Conservation (phyloP, 257 asterid genomes). For the Solanum appendiculatum region DNA sequence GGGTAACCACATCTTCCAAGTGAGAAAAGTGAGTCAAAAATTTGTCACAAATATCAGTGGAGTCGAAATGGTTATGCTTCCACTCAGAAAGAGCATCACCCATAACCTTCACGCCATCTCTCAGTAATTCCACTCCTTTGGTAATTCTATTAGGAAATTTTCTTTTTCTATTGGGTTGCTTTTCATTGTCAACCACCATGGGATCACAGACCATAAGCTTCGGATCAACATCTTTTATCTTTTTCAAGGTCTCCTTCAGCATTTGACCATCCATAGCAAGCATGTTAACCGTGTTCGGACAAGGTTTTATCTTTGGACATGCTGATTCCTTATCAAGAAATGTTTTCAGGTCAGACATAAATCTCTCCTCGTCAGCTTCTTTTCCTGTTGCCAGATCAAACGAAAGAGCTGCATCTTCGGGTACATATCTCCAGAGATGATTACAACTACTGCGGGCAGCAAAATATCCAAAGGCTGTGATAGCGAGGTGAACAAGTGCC, state of each 20-base stretch:
- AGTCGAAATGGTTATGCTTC: constrained; percentile 44
- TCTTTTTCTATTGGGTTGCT: constrained; percentile 53
- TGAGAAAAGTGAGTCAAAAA: constrained; percentile 54
- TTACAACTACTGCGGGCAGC: constrained; percentile 72
- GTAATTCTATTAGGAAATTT: constrained; percentile 72
- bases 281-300: constrained; percentile 27
- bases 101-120: constrained; percentile 70
- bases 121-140: constrained; percentile 70
- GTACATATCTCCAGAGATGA: constrained; percentile 86
- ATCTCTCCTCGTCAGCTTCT: constrained; percentile 62
- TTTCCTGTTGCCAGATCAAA: constrained; percentile 64
- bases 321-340: constrained; percentile 79
- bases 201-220: constrained; percentile 21
- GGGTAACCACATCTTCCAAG: constrained; percentile 64
- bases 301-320: constrained; percentile 18
- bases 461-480: constrained; percentile 72
- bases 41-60: constrained; percentile 39
- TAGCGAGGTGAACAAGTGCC: constrained; percentile 76
- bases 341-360: constrained; percentile 72
- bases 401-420: constrained; percentile 82
- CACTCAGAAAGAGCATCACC: constrained; percentile 65
- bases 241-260: constrained; percentile 29
- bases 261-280: constrained; percentile 48
- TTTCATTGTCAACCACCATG: constrained; percentile 64
- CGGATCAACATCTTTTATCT: constrained; percentile 2